These are phyloP conservation scores for Bauhinia variegata DNA, from an alignment of 306 rosid genomes.

Conservation along the genomic window DNA sequence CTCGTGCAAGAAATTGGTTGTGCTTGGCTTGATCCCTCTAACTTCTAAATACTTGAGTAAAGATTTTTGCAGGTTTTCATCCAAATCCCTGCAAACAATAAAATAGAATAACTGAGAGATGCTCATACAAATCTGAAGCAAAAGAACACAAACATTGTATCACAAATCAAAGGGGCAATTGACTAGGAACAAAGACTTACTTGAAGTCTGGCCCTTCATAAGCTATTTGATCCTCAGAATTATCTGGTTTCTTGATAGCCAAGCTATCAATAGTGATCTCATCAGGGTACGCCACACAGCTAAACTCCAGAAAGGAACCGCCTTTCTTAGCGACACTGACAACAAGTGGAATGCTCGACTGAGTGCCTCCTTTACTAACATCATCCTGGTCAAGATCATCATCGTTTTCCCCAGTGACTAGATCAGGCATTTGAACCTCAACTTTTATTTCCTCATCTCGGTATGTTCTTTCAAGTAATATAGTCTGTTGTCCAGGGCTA, in stretches of 20 bases:
- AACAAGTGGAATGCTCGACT: constrained; percentile 72
- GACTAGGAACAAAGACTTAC: constrained; percentile 45
- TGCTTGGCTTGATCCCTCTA: constrained; percentile 89
- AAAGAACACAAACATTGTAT: not conserved
- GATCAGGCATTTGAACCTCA: constrained; percentile 89
- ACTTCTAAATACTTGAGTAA: constrained; percentile 83
- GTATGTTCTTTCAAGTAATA: constrained; percentile 69
- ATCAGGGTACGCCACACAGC: constrained; percentile 72
- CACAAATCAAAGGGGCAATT: not conserved
- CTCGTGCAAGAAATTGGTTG: constrained; percentile 88
- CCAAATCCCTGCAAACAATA: constrained; percentile 55
- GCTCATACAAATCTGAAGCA: constrained; percentile 2
- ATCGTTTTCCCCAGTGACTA: constrained; percentile 66
- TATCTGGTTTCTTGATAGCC: constrained; percentile 65
- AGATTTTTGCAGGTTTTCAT: constrained; percentile 79
- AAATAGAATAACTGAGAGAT: constrained; percentile 10
- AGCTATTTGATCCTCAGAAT: constrained; percentile 67
- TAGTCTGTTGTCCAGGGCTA: constrained; percentile 58
- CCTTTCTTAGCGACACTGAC: constrained; percentile 69
- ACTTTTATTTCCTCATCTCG: constrained; percentile 77
- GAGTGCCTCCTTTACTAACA: constrained; percentile 48
- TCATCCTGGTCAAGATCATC: constrained; percentile 35
- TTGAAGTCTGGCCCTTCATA: constrained; percentile 91
- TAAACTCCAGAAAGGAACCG: constrained; percentile 68
- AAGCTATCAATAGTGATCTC: constrained; percentile 76